Evolutionary conservation across 257 asterid genomes (phyloP).

Genomic region (Anisodus acutangulus): DNA sequence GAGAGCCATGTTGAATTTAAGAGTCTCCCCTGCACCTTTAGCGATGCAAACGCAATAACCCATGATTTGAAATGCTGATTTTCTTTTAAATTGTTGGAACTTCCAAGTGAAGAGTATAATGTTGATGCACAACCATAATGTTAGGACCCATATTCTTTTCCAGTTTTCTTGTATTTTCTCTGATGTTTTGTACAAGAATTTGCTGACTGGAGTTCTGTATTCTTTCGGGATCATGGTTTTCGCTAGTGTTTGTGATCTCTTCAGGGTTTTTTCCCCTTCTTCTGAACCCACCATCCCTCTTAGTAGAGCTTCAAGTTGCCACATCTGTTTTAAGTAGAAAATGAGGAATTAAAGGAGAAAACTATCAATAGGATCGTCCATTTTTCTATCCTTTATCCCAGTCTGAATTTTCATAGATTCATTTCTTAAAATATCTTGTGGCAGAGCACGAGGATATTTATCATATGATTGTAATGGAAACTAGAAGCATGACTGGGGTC

Average conservation of each 20-base stretch:
- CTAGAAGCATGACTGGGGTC: neutral
- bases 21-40: constrained; percentile 77
- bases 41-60: constrained; percentile 84
- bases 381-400: neutral
- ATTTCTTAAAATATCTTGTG: neutral
- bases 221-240: constrained; percentile 82
- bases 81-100: constrained; percentile 49
- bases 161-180: constrained; percentile 71
- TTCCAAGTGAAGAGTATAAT: constrained; percentile 61
- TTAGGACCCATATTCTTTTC: constrained; percentile 65
- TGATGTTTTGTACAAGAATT: constrained; percentile 51
- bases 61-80: constrained; percentile 61
- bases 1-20: constrained; percentile 87
- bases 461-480: neutral
- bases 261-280: constrained; percentile 37
- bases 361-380: neutral
- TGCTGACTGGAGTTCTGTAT: constrained; percentile 70
- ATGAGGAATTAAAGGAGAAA: neutral
- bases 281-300: constrained; percentile 68
- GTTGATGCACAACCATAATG: constrained; percentile 59
- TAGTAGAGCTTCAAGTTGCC: constrained; percentile 84
- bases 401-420: neutral
- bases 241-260: constrained; percentile 61
- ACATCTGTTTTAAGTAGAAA: constrained; percentile 53
- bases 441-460: neutral